Evolutionary conservation across 2,329 filamentous ascomycete species (phyloP).

Genomic region (Hymenoscyphus occultus): DNA sequence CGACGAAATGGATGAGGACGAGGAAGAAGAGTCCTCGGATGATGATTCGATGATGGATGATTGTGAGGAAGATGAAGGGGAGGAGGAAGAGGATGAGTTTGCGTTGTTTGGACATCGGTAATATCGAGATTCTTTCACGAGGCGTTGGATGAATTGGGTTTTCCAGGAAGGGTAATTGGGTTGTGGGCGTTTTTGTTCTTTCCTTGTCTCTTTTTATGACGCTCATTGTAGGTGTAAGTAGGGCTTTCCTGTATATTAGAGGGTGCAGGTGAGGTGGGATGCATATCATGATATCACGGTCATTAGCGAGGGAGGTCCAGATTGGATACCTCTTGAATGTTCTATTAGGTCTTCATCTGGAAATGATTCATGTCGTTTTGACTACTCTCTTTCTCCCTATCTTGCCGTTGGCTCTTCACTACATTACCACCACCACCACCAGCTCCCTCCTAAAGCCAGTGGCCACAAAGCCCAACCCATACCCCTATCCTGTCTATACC

Average conservation of each 20-base stretch:
- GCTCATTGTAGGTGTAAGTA: neutral
- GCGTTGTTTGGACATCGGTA: constrained; percentile 52
- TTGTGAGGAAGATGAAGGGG: constrained; percentile 42
- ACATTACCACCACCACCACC: too few relatives aligned
- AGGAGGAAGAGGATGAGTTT: constrained; percentile 46
- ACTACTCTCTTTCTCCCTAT: too few relatives aligned
- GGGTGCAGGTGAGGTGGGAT: neutral
- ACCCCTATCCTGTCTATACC: too few relatives aligned
- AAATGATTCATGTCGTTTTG: neutral
- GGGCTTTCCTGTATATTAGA: neutral
- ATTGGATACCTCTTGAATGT: neutral
- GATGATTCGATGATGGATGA: constrained; percentile 32
- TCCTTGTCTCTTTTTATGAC: neutral
- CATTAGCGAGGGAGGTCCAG: neutral
- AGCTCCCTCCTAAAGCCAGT: too few relatives aligned
- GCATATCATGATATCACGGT: constrained; percentile 2
- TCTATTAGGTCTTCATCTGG: neutral
- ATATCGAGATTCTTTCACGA: constrained; percentile 7
- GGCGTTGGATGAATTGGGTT: neutral
- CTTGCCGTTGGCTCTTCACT: too few relatives aligned
- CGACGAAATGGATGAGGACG: constrained; percentile 33
- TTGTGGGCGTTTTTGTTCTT: neutral
- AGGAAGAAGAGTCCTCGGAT: constrained; percentile 39
- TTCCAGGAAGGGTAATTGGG: neutral
- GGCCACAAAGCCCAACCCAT: too few relatives aligned